Conservation (phyloP, 2,329 filamentous ascomycete species). For the Colletotrichum tanaceti region DNA sequence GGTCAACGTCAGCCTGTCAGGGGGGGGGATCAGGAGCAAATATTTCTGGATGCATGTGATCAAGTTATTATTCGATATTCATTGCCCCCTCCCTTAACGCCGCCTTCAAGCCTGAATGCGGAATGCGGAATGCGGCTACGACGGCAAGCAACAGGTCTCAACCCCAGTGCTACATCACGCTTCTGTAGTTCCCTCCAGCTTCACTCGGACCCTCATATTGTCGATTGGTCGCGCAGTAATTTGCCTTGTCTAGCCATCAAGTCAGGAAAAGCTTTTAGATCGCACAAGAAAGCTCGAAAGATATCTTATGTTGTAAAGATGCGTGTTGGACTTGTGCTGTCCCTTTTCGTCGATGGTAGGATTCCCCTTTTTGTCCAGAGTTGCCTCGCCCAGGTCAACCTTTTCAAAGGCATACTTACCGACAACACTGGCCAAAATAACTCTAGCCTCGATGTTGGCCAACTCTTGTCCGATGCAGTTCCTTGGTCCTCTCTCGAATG, state of each 20-base stretch:
- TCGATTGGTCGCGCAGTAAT: conserved; percentile 42
- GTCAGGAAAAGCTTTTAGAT: neutral
- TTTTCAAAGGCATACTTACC: conserved; percentile 42
- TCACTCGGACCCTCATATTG: conserved; percentile 37
- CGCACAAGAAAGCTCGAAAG: accelerated
- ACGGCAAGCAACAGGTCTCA: neutral
- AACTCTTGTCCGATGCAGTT: conserved; percentile 68
- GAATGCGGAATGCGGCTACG: too few relatives aligned
- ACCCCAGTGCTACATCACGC: neutral
- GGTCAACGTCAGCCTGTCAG: too few relatives aligned
- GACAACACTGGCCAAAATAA: conserved; percentile 54
- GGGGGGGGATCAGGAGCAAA: too few relatives aligned
- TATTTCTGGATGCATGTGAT: too few relatives aligned
- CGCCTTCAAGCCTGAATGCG: too few relatives aligned
- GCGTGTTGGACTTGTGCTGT: conserved; percentile 33
- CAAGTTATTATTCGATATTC: neutral
- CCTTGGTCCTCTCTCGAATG: conserved; percentile 64
- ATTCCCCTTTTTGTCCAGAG: conserved; percentile 32
- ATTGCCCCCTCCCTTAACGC: neutral
- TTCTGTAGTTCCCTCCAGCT: neutral
- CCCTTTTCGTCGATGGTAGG: conserved; percentile 40
- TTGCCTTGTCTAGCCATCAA: conserved; percentile 31
- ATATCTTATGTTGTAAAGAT: conserved; percentile 39
- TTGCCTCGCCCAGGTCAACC: conserved; percentile 39
- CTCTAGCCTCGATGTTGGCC: conserved; percentile 64